Percentiles rank a stretch among this genome's conserved stretches.
These are phyloP conservation scores for Paraconiothyrium sp. DNA, from an alignment of 2,329 filamentous ascomycete species.

Conservation along the genomic window DNA sequence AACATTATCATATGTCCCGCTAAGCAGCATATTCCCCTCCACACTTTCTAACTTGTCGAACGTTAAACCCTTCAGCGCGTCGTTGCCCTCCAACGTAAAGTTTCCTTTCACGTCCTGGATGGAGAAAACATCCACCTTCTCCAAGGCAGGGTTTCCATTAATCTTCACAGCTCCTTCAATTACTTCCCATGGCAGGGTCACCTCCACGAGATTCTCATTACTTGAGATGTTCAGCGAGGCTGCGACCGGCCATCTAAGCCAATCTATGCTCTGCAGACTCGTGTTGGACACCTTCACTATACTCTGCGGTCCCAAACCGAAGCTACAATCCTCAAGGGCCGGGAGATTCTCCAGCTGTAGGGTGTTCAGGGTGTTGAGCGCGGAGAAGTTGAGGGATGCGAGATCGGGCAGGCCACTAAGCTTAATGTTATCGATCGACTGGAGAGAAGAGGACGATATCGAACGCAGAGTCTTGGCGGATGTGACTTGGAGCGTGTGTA, in stretches of 20 bases:
- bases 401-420: slow-evolving; percentile 32
- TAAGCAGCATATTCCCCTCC: slow-evolving; percentile 29
- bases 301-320: slow-evolving; percentile 10
- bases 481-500: slow-evolving; percentile 27
- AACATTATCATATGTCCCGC: slow-evolving; percentile 28
- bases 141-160: slow-evolving; percentile 22
- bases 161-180: slow-evolving; percentile 29
- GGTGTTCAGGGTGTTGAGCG: slow-evolving; percentile 26
- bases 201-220: slow-evolving; percentile 26
- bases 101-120: slow-evolving; percentile 27
- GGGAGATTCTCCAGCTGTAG: slow-evolving; percentile 25
- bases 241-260: slow-evolving; percentile 34
- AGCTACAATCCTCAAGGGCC: slow-evolving; percentile 18
- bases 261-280: slow-evolving; percentile 28
- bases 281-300: slow-evolving; percentile 22
- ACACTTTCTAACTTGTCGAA: slow-evolving; percentile 30
- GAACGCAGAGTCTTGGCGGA: slow-evolving; percentile 24
- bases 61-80: slow-evolving; percentile 6
- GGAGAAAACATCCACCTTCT: slow-evolving; percentile 20
- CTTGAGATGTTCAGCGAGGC: slow-evolving; percentile 25
- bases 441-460: slow-evolving; percentile 28
- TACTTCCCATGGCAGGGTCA: slow-evolving; percentile 26
- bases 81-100: slow-evolving; percentile 26
- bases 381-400: slow-evolving; percentile 27
- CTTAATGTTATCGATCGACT: slow-evolving; percentile 22